Evolutionary conservation across 2,329 filamentous ascomycete genomes (phyloP), one percentile per base, ranked within the genome.

Genomic region (Bipolaris bicolor): DNA sequence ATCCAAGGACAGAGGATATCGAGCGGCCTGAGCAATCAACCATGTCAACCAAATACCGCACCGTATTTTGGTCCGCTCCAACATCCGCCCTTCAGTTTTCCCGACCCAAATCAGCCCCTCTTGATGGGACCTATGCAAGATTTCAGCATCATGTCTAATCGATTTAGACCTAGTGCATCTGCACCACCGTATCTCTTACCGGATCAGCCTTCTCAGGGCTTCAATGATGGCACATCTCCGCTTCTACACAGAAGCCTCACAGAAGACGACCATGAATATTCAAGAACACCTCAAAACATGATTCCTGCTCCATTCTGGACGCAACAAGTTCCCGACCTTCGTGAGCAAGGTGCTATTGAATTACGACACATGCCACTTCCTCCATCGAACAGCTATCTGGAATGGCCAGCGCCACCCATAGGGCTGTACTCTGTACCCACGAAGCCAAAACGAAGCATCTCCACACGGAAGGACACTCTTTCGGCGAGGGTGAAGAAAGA

Each of bases 361-460:
- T 13, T 18, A 15, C 55, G 29, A 9, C 18, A 13, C 7, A 6
- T 39, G 18, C 18, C 44, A 2, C 20, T 33, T 26, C 24, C 18
- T 3, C 33, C 24, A 1, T 39, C 40, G 6, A 22, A 44, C 6
- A 24, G 10, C 37, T 39, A 29, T 13, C 31, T 43, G 7, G 22
- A 41, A 18, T 47, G 57, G 39, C 56, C 61, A 26, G 43, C 57
- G 20, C 70, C 68, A 16, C 65, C 66, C 31, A 50, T 64, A 22
- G 69, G 48, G 3, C 43, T 66, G 1, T 71, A 67, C 37, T 64
- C 59, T 16, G 66, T 65, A 22, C 57, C 66, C 22, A 55, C 52
- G 5, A 67, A 65, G 34, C 60, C 64, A 10, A 56, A 53, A 44
- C 22, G 34, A 34, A 58, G 46, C 24, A 5, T 41, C 5, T 57